Conservation (phyloP, 371 early-diverging fungal species). For the Mortierella sp. region DNA sequence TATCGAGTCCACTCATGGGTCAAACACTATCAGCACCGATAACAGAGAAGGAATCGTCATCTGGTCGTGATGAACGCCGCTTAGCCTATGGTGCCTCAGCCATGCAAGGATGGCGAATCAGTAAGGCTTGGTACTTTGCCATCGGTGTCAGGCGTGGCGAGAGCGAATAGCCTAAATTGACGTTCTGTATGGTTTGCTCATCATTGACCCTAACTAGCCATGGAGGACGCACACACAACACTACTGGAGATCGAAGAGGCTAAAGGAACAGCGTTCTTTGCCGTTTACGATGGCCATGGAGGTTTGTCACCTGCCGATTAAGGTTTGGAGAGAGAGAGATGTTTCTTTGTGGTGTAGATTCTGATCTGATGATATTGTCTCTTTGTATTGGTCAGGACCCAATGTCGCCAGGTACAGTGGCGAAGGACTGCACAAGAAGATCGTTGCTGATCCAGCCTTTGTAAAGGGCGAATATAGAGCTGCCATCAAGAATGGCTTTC, state of each 20-base stretch:
- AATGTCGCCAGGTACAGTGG: constrained; percentile 88
- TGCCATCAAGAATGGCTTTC: constrained; percentile 82
- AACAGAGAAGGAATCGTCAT: constrained; percentile 82
- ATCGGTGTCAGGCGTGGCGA: too few relatives aligned
- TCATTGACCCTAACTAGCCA: too few relatives aligned
- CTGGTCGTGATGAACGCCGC: constrained; percentile 76
- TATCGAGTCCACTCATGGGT: too few relatives aligned
- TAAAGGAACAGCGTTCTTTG: constrained; percentile 81
- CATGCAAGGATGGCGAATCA: constrained; percentile 98
- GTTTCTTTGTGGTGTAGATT: too few relatives aligned
- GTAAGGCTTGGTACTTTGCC: too few relatives aligned
- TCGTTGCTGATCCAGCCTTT: constrained; percentile 73
- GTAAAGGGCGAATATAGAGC: constrained; percentile 64
- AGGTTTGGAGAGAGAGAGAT: too few relatives aligned
- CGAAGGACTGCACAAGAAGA: constrained; percentile 70
- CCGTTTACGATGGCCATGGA: constrained; percentile 97
- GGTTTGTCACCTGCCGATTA: too few relatives aligned
- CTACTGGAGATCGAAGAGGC: constrained; percentile 67
- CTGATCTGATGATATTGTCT: background rate
- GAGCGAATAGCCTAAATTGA: too few relatives aligned
- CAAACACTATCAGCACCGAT: constrained; percentile 95
- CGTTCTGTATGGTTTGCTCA: too few relatives aligned
- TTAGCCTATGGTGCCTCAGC: constrained; percentile 85
- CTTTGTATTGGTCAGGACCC: constrained; percentile 55
- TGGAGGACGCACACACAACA: constrained; percentile 90